phyloP scores from a whole-genome alignment of 345 rosid genomes.

The Populus ilicifolia region DNA sequence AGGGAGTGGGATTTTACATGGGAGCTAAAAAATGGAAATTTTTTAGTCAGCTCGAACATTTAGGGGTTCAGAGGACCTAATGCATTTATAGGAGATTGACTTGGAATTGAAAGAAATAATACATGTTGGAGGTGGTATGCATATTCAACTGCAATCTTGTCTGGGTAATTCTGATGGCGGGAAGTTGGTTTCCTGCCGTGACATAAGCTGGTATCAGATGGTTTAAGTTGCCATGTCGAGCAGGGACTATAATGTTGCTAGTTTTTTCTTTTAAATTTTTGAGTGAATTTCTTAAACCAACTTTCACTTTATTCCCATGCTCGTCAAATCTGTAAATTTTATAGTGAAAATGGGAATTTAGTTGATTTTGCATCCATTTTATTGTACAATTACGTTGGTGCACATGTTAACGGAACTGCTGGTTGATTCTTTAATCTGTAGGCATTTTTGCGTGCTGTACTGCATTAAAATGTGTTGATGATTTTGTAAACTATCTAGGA shows the following conservation, averaged over 20 bases:
- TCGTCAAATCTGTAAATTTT: conserved; percentile 17
- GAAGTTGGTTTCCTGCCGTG: neutral
- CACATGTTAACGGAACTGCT: neutral
- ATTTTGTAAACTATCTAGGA: neutral
- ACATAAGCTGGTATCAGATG: conserved; percentile 15
- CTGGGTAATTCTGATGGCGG: conserved; percentile 10
- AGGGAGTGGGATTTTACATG: neutral
- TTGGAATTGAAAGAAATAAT: conserved; percentile 19
- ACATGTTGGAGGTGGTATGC: conserved; percentile 7
- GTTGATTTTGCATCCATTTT: neutral
- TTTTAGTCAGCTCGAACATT: neutral
- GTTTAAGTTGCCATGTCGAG: conserved; percentile 17
- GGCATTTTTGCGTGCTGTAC: neutral
- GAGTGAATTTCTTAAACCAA: neutral
- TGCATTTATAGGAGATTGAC: conserved; percentile 6
- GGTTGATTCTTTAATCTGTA: neutral
- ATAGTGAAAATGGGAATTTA: conserved; percentile 4
- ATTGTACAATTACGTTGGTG: neutral
- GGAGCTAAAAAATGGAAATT: neutral
- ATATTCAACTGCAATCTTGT: conserved; percentile 14
- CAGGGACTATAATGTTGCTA: conserved; percentile 2
- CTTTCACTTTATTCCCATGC: neutral
- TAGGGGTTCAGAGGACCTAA: neutral
- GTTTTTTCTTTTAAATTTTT: neutral
- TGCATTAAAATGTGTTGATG: neutral